Evolutionary conservation across 345 rosid species (phyloP).

Genomic region (rapeseed (Brassica napus)): Da-Ae NC_063436.1:15918001-15918500

Average conservation of each 20-base stretch:
- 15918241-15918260: constrained; percentile 24
- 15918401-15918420: constrained; percentile 14
- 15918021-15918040: constrained; percentile 2
- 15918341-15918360: constrained; percentile 18
- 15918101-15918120: background rate
- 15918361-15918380: background rate
- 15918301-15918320: background rate
- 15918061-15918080: constrained; percentile 5
- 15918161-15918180: constrained; percentile 22
- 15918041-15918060: constrained; percentile 9
- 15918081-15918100: background rate
- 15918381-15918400: background rate
- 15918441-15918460: constrained; percentile 10
- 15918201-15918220: background rate
- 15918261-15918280: constrained; percentile 21
- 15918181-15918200: constrained; percentile 13
- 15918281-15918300: background rate
- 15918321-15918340: background rate
- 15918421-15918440: constrained; percentile 30
- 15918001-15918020: constrained; percentile 24
- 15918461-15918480: constrained; percentile 27
- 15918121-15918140: constrained; percentile 27
- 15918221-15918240: background rate
- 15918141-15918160: background rate
- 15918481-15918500: constrained; percentile 22